Evolutionary conservation across 2,329 filamentous ascomycete species (phyloP).

Genomic region (Bipolaris cookei): DNA sequence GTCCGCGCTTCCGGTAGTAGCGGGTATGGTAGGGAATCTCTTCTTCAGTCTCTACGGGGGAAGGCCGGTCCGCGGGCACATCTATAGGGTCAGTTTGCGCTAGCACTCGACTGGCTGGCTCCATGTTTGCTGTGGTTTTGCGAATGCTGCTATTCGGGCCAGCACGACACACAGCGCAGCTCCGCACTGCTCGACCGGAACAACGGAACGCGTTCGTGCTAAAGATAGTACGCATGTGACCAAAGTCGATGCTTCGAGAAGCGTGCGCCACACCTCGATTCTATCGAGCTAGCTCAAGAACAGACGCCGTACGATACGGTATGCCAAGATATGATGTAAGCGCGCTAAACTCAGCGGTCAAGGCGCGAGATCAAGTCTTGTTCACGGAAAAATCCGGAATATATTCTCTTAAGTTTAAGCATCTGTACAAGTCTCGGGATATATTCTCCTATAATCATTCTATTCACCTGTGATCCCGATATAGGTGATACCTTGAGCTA

Average conservation of each 20-base stretch:
- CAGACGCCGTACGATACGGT: too few species aligned
- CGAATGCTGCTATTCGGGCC: slow-evolving; percentile 3
- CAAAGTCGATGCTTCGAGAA: neutral
- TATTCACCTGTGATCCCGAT: neutral
- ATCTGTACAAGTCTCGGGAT: neutral
- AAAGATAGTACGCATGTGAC: slow-evolving; percentile 1
- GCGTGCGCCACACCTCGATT: neutral
- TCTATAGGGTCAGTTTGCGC: neutral
- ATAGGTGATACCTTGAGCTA: neutral
- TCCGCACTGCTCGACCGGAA: neutral
- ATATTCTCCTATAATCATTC: neutral
- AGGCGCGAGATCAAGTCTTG: neutral
- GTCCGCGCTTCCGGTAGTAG: neutral
- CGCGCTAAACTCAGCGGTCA: neutral
- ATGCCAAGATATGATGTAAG: neutral
- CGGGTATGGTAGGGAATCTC: neutral
- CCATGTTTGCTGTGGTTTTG: slow-evolving; percentile 4
- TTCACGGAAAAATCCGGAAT: neutral
- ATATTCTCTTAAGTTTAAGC: neutral
- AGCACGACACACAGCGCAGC: neutral
- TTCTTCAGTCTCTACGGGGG: neutral
- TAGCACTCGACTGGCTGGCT: neutral
- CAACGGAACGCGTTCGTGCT: neutral
- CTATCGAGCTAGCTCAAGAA: too few species aligned
- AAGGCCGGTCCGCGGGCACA: neutral